Conservation (phyloP, 805 yeast genomes). For the Lipomyces chichibuensis region DNA sequence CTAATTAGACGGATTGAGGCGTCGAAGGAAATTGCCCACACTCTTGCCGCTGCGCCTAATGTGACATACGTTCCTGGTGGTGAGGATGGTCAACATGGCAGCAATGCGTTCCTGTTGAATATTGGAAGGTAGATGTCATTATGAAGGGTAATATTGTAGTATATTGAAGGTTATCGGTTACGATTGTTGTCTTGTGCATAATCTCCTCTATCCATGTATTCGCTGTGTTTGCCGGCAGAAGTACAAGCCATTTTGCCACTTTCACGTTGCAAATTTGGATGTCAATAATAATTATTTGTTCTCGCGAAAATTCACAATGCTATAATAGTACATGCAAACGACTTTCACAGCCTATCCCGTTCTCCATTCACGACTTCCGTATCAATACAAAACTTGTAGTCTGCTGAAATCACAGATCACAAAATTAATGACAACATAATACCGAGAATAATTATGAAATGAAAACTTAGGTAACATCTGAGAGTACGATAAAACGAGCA, state of each 20-base stretch:
- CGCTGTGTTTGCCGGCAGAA: not conserved
- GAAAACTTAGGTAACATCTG: too few species aligned
- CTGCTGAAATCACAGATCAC: not conserved
- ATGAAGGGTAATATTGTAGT: not conserved
- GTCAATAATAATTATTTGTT: not conserved
- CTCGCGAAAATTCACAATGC: not conserved
- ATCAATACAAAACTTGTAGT: not conserved
- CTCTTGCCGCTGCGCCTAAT: constrained; percentile 80
- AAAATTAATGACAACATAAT: not conserved
- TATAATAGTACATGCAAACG: not conserved
- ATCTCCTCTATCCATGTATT: not conserved
- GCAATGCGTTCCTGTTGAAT: constrained; percentile 43
- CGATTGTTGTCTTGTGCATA: not conserved
- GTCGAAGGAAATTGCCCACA: constrained; percentile 89
- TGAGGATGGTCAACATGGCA: constrained; percentile 24
- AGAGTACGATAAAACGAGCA: not conserved
- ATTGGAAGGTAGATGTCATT: constrained; percentile 35
- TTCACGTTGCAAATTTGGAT: not conserved
- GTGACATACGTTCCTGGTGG: constrained; percentile 79
- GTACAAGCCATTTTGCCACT: not conserved
- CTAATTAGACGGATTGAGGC: constrained; percentile 96
- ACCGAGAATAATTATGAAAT: not conserved
- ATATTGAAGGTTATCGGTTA: not conserved
- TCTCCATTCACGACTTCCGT: not conserved
- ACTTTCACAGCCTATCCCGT: not conserved